Conservation (phyloP, 345 rosid species). For the Citrus trifoliata region DNA sequence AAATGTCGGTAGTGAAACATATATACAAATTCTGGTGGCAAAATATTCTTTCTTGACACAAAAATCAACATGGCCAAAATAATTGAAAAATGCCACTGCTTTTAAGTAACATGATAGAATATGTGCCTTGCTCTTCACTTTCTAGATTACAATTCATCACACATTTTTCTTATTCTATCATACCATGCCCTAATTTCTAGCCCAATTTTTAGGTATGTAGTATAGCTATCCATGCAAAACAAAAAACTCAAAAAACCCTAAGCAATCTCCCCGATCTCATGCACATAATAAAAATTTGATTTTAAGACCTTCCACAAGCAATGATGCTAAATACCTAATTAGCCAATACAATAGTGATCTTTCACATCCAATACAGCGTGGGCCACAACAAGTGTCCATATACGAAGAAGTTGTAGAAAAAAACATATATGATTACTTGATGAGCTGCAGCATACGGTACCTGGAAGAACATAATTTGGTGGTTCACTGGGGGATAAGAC, state of each 20-base stretch:
- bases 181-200: background rate
- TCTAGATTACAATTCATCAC: background rate
- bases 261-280: background rate
- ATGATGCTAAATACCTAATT: too few species aligned
- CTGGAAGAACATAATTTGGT: conserved; percentile 33
- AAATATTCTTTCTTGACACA: background rate
- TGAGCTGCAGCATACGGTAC: conserved; percentile 22
- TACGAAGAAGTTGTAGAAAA: background rate
- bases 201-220: background rate
- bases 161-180: background rate
- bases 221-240: background rate
- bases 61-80: background rate
- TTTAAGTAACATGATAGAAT: background rate
- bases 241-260: background rate
- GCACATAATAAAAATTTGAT: background rate
- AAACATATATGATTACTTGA: background rate
- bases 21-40: conserved; percentile 1
- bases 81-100: background rate
- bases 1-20: background rate
- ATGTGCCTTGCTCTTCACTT: background rate
- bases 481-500: conserved; percentile 37
- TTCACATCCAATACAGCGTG: background rate
- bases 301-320: background rate
- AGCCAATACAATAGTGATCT: background rate
- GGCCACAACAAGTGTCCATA: background rate